Conservation (phyloP, 176 grass and related monocot genomes). For the Carex scoparia region DNA sequence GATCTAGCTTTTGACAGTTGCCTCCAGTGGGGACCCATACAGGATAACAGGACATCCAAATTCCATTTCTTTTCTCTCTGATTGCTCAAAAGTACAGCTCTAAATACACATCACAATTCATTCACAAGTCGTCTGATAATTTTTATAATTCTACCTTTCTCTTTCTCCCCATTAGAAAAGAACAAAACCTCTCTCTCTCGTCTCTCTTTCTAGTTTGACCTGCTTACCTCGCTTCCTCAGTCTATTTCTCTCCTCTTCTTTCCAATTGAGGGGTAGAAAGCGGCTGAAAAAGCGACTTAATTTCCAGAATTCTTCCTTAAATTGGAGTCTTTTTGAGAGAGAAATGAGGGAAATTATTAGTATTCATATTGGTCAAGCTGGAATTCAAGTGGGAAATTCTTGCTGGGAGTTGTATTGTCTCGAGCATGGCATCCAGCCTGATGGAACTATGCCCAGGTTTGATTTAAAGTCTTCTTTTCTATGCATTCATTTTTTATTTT, state of each 20-base stretch:
- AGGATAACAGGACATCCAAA: not conserved
- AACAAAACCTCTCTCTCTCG: not conserved
- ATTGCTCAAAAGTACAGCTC: not conserved
- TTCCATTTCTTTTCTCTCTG: not conserved
- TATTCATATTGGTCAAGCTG: slow-evolving; percentile 80
- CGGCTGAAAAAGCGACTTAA: not conserved
- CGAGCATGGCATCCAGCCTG: slow-evolving; percentile 78
- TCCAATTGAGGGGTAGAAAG: not conserved
- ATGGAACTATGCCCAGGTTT: slow-evolving; percentile 63
- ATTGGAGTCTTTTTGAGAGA: not conserved
- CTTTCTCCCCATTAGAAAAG: not conserved
- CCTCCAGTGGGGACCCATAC: not conserved
- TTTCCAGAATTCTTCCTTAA: not conserved
- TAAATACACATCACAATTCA: not conserved
- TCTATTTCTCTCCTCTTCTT: slow-evolving; percentile 18
- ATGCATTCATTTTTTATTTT: not conserved
- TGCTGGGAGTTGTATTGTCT: slow-evolving; percentile 92
- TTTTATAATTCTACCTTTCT: not conserved
- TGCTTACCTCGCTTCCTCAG: slow-evolving; percentile 9
- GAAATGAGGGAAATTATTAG: slow-evolving; percentile 76
- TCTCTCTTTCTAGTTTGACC: slow-evolving; percentile 2
- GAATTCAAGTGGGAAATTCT: slow-evolving; percentile 87
- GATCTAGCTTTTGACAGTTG: not conserved
- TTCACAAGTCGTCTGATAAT: not conserved
- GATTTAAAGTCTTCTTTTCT: not conserved